Evolutionary conservation across 1,284 basidiomycete genomes (phyloP).

Genomic region (Puccinia polysora): DNA sequence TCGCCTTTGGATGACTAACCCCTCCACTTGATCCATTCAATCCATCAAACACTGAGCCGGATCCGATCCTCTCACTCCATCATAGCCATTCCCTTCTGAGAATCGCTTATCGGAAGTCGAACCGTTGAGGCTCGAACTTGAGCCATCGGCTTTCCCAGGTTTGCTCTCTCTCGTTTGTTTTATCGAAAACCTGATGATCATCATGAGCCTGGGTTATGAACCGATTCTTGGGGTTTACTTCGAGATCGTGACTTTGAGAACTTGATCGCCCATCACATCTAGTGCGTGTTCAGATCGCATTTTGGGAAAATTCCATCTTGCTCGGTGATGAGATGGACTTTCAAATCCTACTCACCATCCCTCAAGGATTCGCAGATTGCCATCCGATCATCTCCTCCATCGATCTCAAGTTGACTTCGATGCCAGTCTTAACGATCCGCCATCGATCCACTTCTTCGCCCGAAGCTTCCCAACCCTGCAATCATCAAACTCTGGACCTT

Average conservation of each 20-base stretch:
- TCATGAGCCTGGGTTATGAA: too few species aligned
- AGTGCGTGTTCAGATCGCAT: conserved; percentile 16
- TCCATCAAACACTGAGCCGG: too few species aligned
- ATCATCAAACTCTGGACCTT: conserved; percentile 8
- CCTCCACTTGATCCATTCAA: too few species aligned
- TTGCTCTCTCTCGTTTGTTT: not conserved
- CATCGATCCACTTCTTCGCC: conserved; percentile 9
- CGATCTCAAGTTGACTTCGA: conserved; percentile 21
- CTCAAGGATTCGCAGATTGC: conserved; percentile 16
- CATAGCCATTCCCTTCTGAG: too few species aligned
- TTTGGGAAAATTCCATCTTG: conserved; percentile 20
- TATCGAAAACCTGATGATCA: too few species aligned
- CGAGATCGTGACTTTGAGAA: not conserved
- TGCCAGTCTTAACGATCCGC: conserved; percentile 11
- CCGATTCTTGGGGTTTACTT: too few species aligned
- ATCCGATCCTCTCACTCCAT: too few species aligned
- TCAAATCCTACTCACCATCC: conserved; percentile 5
- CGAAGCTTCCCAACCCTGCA: too few species aligned
- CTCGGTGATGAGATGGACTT: conserved; percentile 24
- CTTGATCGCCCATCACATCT: not conserved
- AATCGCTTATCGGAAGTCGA: not conserved
- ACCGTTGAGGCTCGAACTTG: not conserved
- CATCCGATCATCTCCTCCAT: conserved; percentile 18
- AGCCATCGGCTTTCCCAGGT: conserved; percentile 21
- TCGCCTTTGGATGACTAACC: too few species aligned